These are phyloP conservation scores for Aureobasidium sp. DNA, from an alignment of 2,329 filamentous ascomycete genomes.

Conservation along the genomic window DNA sequence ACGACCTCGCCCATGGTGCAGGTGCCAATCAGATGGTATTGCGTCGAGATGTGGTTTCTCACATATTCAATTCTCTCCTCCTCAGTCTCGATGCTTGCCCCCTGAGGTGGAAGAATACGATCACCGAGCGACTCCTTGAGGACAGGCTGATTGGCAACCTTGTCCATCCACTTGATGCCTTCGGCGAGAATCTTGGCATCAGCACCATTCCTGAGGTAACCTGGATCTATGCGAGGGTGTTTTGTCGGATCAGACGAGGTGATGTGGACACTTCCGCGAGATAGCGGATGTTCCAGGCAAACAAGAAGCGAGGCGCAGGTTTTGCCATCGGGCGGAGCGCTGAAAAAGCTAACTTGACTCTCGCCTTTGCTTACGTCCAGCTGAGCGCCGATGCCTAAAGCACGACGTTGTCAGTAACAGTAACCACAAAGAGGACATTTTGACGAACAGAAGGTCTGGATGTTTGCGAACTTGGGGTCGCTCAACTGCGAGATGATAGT, in stretches of 20 bases:
- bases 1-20: constrained; percentile 30
- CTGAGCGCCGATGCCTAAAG: constrained; percentile 21
- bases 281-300: constrained; percentile 23
- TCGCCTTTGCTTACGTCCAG: constrained; percentile 24
- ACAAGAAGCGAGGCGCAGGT: constrained; percentile 24
- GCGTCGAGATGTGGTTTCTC: constrained; percentile 22
- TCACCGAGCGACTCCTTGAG: constrained; percentile 35
- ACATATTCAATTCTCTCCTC: constrained; percentile 23
- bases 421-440: background rate
- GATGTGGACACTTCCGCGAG: constrained; percentile 25
- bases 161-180: constrained; percentile 31
- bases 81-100: constrained; percentile 19
- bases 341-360: constrained; percentile 25
- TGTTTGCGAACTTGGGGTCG: constrained; percentile 28
- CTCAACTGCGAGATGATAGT: constrained; percentile 25
- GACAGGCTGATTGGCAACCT: constrained; percentile 35
- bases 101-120: constrained; percentile 27
- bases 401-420: background rate
- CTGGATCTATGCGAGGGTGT: constrained; percentile 26
- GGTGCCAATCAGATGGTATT: constrained; percentile 35
- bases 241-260: constrained; percentile 19
- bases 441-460: constrained; percentile 27
- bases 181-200: constrained; percentile 26
- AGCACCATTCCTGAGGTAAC: constrained; percentile 23
- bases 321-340: constrained; percentile 24